Evolutionary conservation across 1,284 basidiomycete species (phyloP).

Genomic region (Cystobasidiaceae sp.): DNA sequence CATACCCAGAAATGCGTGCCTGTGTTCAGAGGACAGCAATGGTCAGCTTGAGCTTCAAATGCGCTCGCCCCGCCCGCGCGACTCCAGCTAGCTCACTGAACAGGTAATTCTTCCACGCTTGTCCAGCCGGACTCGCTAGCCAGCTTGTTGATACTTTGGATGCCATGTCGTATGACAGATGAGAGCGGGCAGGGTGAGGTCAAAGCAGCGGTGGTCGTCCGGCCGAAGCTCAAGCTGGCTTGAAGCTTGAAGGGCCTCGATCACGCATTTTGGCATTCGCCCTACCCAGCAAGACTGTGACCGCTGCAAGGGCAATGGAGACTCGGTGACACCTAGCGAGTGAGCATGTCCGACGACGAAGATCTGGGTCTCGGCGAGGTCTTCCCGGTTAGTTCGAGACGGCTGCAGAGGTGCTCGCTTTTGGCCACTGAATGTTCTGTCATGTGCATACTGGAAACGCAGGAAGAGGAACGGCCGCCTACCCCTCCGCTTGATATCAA

Average conservation of each 20-base stretch:
- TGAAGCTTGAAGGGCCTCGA: too few relatives aligned
- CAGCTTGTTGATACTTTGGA: conserved; percentile 26
- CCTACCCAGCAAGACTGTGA: not conserved
- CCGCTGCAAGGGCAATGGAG: not conserved
- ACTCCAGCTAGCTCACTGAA: conserved; percentile 5
- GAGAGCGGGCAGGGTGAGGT: not conserved
- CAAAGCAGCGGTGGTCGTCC: not conserved
- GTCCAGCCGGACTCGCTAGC: conserved; percentile 12
- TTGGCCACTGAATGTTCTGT: not conserved
- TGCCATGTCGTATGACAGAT: conserved; percentile 4
- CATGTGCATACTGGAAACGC: not conserved
- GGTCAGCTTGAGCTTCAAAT: not conserved
- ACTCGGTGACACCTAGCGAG: not conserved
- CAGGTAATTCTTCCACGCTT: conserved; percentile 30
- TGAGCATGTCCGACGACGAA: conserved; percentile 39
- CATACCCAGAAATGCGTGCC: conserved; percentile 32
- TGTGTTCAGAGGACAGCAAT: not conserved
- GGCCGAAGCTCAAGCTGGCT: not conserved
- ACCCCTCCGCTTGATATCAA: conserved; percentile 37
- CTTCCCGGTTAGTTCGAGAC: conserved; percentile 42
- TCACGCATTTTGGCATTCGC: too few relatives aligned
- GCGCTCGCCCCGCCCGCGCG: not conserved
- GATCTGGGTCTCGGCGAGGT: conserved; percentile 47
- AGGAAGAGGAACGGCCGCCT: conserved; percentile 38
- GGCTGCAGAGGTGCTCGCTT: not conserved